Base-by-base conservation (phyloP, 495 filamentous ascomycete species). In the Talaromyces stipitatus region DNA sequence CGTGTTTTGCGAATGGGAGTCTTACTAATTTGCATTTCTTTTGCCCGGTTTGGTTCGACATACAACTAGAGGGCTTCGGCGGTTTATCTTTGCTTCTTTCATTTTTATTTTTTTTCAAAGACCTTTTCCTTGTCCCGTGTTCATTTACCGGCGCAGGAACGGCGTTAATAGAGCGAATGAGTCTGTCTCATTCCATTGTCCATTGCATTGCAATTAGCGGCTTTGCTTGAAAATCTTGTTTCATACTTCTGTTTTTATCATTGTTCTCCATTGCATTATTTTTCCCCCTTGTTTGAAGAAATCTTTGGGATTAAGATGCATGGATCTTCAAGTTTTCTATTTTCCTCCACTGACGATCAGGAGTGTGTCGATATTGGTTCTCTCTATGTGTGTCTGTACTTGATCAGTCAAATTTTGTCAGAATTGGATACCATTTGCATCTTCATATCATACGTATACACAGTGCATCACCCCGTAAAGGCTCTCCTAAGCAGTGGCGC, bases 1-100 rank as follows among this genome's bases (percentile, higher is more conserved):
- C 72, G 94, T 99, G 22, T 99, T 96, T 76, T 92, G 87, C 26
- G 94, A 99, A 75, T 99, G 94, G 94, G 83, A 89, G 59, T 84
- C 83, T 69, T 71, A 16, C 8, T 28, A 26, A 50, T 22, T 24
- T 48, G 45, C 55, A 51, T 51, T 22, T 33, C 29, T n/a, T n/a
- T n/a, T n/a, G n/a, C n/a, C 29, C 4, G 26, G n/a, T n/a, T 16
- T 38, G 22, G 28, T 54, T n/a, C 28, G 29, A 33, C 36, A 41
- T 41, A 41, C 36, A 41, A 16, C 14, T 41, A 41, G 36, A 18
- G 16, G 9, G 20, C 12, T 33, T 26, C 20, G 45, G 20, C 20
- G 48, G 26, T 47, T 55, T 32, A 20, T 32, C 20, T 46, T 26
- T 46, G 24, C 2, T 46, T 46, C 26, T 2, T 48, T 46, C 23